A percentile compares a stretch with the other conserved stretches of the same genome.
These are phyloP conservation scores for Aphanocladium album DNA, from an alignment of 2,329 filamentous ascomycete species.

Conservation along the genomic window DNA sequence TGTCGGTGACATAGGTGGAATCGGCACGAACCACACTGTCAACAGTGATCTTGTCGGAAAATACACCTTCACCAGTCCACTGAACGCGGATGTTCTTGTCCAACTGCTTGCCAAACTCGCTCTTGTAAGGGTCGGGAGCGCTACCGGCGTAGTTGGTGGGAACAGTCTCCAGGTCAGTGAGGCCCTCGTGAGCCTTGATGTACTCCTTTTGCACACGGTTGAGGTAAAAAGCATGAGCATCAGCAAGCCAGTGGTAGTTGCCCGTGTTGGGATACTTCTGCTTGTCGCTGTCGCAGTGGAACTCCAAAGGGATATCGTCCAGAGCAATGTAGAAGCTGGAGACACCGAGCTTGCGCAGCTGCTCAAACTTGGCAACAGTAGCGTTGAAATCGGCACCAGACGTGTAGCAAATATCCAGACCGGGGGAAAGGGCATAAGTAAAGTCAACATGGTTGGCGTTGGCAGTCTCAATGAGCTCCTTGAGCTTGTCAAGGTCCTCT, in stretches of 20 bases:
- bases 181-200: constrained; percentile 11
- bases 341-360: constrained; percentile 15
- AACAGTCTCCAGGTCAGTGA: constrained; percentile 15
- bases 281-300: constrained; percentile 15
- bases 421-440: constrained; percentile 16
- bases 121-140: constrained; percentile 13
- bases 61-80: constrained; percentile 16
- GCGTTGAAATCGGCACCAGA: constrained; percentile 15
- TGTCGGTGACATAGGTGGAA: constrained; percentile 14
- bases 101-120: constrained; percentile 13
- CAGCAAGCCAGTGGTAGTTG: constrained; percentile 12
- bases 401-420: constrained; percentile 16
- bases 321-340: constrained; percentile 16
- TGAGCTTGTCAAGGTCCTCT: constrained; percentile 13
- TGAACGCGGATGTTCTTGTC: constrained; percentile 14
- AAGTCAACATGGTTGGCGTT: constrained; percentile 17
- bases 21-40: constrained; percentile 13
- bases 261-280: constrained; percentile 4
- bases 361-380: constrained; percentile 16
- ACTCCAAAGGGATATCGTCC: constrained; percentile 15
- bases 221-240: constrained; percentile 14
- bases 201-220: constrained; percentile 16
- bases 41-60: constrained; percentile 14
- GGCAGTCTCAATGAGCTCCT: constrained; percentile 15
- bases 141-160: constrained; percentile 16